Conservation (phyloP, 495 filamentous ascomycete genomes). For the Platismatia glauca region DNA sequence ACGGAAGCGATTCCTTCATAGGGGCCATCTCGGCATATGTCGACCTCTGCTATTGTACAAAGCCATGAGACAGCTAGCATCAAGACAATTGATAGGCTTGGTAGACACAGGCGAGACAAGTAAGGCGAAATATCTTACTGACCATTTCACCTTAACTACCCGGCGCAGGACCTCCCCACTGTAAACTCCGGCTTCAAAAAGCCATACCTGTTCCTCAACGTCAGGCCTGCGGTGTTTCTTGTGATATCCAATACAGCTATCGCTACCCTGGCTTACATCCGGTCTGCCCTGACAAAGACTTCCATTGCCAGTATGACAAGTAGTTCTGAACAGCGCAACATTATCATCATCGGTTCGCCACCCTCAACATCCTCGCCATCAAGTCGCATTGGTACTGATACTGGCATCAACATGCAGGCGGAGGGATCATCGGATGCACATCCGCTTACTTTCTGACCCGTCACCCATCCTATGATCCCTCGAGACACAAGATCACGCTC, state of each 20-base stretch:
- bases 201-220: background rate
- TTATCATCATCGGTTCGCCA: constrained; percentile 43
- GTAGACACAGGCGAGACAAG: background rate
- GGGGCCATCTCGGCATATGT: background rate
- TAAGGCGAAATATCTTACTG: background rate
- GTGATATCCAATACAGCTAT: background rate
- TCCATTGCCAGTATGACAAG: background rate
- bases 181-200: background rate
- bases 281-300: background rate
- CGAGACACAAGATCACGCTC: constrained; percentile 70
- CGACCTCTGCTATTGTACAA: background rate
- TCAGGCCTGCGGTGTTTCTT: too few species aligned
- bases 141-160: background rate
- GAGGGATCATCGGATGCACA: constrained; percentile 90
- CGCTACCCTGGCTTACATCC: background rate
- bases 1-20: background rate
- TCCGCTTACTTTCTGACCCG: constrained; percentile 90
- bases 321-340: constrained; percentile 43
- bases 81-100: background rate
- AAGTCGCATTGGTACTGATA: constrained; percentile 9
- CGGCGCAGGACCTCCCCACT: background rate
- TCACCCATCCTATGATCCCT: constrained; percentile 72
- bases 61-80: background rate
- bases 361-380: background rate
- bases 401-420: constrained; percentile 45